phyloP scores from a whole-genome alignment of 352 stramenopile species.

The Pythium dissimile region DNA sequence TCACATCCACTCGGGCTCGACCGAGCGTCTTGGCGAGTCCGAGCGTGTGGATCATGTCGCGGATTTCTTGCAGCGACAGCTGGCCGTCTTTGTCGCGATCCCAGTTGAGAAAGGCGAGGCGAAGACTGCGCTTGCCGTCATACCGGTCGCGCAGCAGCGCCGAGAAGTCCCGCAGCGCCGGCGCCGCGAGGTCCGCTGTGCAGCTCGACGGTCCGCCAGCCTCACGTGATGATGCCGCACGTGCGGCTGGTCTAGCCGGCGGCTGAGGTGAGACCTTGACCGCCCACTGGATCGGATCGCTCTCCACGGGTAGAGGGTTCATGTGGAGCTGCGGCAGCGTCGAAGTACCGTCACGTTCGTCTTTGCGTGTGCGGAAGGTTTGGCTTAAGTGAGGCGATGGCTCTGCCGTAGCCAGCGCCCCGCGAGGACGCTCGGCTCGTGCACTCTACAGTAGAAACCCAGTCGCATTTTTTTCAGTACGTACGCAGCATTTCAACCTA shows the following conservation, averaged over 20 bases:
- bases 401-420: not conserved
- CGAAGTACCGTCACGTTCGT: too few relatives aligned
- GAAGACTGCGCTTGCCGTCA: constrained; percentile 51
- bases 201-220: too few relatives aligned
- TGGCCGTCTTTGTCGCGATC: constrained; percentile 53
- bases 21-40: constrained; percentile 36
- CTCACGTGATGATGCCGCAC: not conserved
- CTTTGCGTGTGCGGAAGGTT: too few relatives aligned
- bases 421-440: not conserved
- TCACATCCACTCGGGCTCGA: constrained; percentile 28
- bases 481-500: not conserved
- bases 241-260: not conserved
- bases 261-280: constrained; percentile 21
- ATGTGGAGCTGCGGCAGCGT: not conserved
- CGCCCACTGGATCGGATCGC: constrained; percentile 36
- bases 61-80: constrained; percentile 33
- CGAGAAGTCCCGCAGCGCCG: constrained; percentile 34
- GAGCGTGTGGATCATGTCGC: constrained; percentile 39
- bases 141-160: constrained; percentile 49
- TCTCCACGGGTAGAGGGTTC: not conserved
- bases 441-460: constrained; percentile 15
- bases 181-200: not conserved
- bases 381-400: too few relatives aligned
- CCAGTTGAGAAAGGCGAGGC: constrained; percentile 54
- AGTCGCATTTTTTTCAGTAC: not conserved